Conservation (phyloP, 768 basidiomycete genomes). For the Rhizopogon vesiculosus region DNA sequence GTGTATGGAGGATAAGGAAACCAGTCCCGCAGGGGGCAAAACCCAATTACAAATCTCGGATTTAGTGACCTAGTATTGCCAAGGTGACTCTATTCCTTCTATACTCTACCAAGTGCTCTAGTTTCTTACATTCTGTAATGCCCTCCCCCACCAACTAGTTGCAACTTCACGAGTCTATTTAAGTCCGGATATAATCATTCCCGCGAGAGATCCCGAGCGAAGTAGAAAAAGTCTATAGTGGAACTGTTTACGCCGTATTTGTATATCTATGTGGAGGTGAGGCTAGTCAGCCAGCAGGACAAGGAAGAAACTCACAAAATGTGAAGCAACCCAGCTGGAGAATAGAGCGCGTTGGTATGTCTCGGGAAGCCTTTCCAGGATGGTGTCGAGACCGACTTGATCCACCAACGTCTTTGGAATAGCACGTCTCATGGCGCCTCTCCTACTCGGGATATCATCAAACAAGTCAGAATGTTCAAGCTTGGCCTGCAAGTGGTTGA, state of each 20-base stretch:
- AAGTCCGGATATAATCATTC: constrained; percentile 14
- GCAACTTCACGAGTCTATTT: not conserved
- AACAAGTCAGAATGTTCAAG: constrained; percentile 87
- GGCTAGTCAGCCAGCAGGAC: not conserved
- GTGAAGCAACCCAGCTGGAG: constrained; percentile 85
- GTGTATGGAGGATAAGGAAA: no score
- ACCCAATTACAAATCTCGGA: no score
- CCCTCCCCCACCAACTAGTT: constrained; percentile 1
- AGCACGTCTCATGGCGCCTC: constrained; percentile 76
- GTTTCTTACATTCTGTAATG: not conserved
- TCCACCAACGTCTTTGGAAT: constrained; percentile 89
- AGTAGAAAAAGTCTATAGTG: constrained; percentile 96
- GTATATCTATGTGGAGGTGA: constrained; percentile 62
- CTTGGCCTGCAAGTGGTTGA: constrained; percentile 90
- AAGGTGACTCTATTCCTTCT: not conserved
- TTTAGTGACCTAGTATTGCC: no score
- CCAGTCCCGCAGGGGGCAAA: no score
- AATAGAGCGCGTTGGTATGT: constrained; percentile 84
- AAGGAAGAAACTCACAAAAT: constrained; percentile 55
- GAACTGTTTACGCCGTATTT: constrained; percentile 85
- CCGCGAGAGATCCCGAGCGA: constrained; percentile 65
- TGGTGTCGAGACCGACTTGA: constrained; percentile 70
- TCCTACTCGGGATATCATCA: constrained; percentile 71
- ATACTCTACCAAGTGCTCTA: not conserved
- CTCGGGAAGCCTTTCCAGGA: constrained; percentile 76